These are phyloP conservation scores for Colletotrichum sp. DNA, from an alignment of 2,329 filamentous ascomycete species.

Conservation along the genomic window DNA sequence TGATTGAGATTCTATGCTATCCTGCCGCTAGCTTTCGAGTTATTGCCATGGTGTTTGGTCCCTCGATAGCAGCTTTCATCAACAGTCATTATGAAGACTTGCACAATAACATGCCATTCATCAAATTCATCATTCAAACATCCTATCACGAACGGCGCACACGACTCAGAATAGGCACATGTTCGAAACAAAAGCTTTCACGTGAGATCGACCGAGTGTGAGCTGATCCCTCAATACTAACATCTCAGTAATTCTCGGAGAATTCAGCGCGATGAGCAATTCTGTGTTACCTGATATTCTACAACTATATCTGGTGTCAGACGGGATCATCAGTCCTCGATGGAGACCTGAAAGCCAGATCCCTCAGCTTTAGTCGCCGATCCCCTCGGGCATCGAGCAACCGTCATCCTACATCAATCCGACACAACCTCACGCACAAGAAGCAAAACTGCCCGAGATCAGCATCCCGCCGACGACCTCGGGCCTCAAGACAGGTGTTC, in stretches of 20 bases:
- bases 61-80: too few relatives aligned
- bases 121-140: too few relatives aligned
- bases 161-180: background rate
- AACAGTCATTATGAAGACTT: too few relatives aligned
- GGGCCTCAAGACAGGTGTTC: accelerated
- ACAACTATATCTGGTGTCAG: background rate
- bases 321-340: background rate
- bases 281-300: background rate
- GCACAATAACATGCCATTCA: too few relatives aligned
- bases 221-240: background rate
- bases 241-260: background rate
- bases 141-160: too few relatives aligned
- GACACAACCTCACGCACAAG: background rate
- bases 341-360: background rate
- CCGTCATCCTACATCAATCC: background rate
- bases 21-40: too few relatives aligned
- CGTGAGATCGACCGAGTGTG: background rate
- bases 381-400: background rate
- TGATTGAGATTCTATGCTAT: too few relatives aligned
- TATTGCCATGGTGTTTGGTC: too few relatives aligned
- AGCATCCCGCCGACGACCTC: background rate
- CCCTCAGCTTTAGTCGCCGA: background rate
- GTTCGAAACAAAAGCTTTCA: background rate
- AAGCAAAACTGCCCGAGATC: background rate
- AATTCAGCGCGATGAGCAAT: background rate